A percentile compares a stretch with the other conserved stretches of the same genome.
Conservation (phyloP, 2,329 filamentous ascomycete genomes). For the Pestalotiopsis sp. region DNA sequence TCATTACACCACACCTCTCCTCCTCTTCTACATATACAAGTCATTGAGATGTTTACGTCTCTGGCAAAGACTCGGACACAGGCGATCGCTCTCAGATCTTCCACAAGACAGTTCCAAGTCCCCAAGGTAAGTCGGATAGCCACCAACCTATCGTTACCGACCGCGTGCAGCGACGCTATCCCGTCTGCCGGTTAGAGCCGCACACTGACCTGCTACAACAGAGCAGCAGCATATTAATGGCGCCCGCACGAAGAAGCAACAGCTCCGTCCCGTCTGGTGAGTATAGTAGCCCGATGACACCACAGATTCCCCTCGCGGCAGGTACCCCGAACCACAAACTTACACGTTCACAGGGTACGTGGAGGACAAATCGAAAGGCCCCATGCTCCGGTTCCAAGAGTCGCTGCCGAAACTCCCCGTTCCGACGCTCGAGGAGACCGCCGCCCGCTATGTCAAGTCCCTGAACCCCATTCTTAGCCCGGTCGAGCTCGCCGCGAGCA, state of each 20-base stretch:
- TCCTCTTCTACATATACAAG: constrained; percentile 15
- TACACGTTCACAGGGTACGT: constrained; percentile 62
- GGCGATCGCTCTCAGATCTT: constrained; percentile 31
- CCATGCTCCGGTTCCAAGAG: constrained; percentile 83
- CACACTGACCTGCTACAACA: constrained; percentile 30
- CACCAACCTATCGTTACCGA: neutral
- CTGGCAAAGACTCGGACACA: constrained; percentile 35
- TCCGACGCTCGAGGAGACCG: constrained; percentile 80
- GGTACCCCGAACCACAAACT: neutral
- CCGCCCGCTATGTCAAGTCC: constrained; percentile 77
- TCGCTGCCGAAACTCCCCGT: constrained; percentile 81
- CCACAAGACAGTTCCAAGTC: constrained; percentile 23
- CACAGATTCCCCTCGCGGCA: neutral
- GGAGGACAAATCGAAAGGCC: constrained; percentile 77
- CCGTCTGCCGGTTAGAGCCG: constrained; percentile 1
- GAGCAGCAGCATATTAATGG: constrained; percentile 42
- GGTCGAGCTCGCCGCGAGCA: constrained; percentile 70
- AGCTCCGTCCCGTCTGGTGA: constrained; percentile 59
- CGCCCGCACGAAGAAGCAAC: constrained; percentile 54
- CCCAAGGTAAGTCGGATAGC: constrained; percentile 22
- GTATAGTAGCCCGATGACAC: constrained; percentile 13
- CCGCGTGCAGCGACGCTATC: neutral
- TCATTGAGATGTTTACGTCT: constrained; percentile 33
- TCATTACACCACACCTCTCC: neutral
- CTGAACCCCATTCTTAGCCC: constrained; percentile 73